phyloP scores from a whole-genome alignment of 805 yeast genomes.

The Cyberlindnera mycetangii region DNA sequence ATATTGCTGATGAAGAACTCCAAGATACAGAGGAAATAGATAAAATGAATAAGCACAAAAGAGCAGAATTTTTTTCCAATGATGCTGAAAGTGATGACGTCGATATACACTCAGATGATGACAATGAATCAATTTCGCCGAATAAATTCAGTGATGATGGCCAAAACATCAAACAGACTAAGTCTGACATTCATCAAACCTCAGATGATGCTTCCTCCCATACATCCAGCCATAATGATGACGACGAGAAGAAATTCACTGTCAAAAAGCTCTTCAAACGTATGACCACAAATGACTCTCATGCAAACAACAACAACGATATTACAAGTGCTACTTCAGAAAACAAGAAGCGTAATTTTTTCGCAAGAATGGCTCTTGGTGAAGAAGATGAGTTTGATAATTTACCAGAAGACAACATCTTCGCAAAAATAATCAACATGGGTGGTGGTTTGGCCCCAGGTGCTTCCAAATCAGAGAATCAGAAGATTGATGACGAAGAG shows the following conservation, averaged over 20 bases:
- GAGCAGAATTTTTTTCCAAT: slow-evolving; percentile 18
- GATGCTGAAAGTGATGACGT: slow-evolving; percentile 24
- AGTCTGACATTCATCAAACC: neutral
- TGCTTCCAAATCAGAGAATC: slow-evolving; percentile 22
- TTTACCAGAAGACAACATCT: slow-evolving; percentile 27
- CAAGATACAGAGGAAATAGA: slow-evolving; percentile 16
- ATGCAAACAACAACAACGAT: slow-evolving; percentile 2
- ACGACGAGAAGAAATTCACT: slow-evolving; percentile 9
- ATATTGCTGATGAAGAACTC: slow-evolving; percentile 9
- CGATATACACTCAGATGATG: slow-evolving; percentile 21
- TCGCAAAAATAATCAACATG: slow-evolving; percentile 31
- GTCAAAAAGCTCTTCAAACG: slow-evolving; percentile 22
- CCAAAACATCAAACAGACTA: neutral
- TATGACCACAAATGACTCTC: slow-evolving; percentile 10
- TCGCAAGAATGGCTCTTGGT: slow-evolving; percentile 20
- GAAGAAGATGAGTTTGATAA: slow-evolving; percentile 23
- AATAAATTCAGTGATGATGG: neutral
- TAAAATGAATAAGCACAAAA: slow-evolving; percentile 15
- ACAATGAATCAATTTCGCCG: neutral
- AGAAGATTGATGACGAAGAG: slow-evolving; percentile 35
- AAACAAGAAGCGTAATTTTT: slow-evolving; percentile 8
- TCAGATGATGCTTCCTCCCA: slow-evolving; percentile 1
- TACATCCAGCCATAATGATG: neutral
- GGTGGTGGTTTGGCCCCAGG: slow-evolving; percentile 37
- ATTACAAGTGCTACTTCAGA: slow-evolving; percentile 7